A percentile compares a stretch with the other conserved stretches of the same genome.
These are phyloP conservation scores for Venturia carpophila DNA, from an alignment of 2,329 filamentous ascomycete species.

Conservation along the genomic window DNA sequence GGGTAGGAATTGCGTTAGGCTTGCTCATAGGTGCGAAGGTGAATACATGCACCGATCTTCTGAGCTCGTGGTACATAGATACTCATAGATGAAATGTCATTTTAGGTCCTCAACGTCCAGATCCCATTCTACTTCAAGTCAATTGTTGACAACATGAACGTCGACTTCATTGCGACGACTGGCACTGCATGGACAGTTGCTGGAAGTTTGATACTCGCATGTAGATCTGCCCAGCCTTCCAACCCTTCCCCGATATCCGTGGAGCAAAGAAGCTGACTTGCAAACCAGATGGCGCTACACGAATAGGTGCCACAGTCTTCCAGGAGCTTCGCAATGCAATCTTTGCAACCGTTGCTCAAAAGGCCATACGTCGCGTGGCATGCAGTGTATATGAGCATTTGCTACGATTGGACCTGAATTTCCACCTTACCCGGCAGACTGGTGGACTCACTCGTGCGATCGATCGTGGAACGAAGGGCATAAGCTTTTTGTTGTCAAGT, in stretches of 20 bases:
- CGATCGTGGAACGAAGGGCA: constrained; percentile 94
- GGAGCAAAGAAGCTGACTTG: background rate
- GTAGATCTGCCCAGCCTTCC: constrained; percentile 34
- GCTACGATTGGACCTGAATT: constrained; percentile 79
- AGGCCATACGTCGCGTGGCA: constrained; percentile 86
- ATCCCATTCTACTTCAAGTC: constrained; percentile 98
- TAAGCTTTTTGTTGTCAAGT: constrained; percentile 91
- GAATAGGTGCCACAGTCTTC: constrained; percentile 81
- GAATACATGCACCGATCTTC: constrained; percentile 22
- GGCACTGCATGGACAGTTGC: constrained; percentile 84
- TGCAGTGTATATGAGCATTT: constrained; percentile 89
- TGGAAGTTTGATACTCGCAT: constrained; percentile 87
- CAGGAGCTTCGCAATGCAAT: constrained; percentile 93
- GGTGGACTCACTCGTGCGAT: constrained; percentile 90
- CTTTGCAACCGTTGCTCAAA: constrained; percentile 94
- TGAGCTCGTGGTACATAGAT: constrained; percentile 19
- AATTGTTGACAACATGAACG: constrained; percentile 96
- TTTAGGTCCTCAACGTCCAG: constrained; percentile 78
- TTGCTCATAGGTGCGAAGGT: constrained; percentile 83
- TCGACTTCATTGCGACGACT: constrained; percentile 80
- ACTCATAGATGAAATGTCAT: constrained; percentile 23
- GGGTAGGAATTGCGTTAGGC: constrained; percentile 76
- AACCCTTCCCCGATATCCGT: background rate
- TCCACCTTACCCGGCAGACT: constrained; percentile 90
- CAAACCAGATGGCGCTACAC: constrained; percentile 63